phyloP scores from a whole-genome alignment of 257 asterid genomes.

The Rubia yunnanensis region DNA sequence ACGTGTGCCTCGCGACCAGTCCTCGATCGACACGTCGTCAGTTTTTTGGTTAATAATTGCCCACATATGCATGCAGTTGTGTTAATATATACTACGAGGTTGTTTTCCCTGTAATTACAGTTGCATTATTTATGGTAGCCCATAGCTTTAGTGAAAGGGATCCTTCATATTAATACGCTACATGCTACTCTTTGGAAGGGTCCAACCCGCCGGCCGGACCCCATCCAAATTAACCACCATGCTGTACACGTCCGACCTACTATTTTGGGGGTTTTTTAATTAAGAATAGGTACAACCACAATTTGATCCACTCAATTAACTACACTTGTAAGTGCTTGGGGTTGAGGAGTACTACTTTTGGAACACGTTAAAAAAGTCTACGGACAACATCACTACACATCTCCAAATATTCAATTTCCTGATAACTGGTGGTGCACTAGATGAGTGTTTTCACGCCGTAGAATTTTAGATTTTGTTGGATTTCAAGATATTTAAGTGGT shows the following conservation, averaged over 20 bases:
- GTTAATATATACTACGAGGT: not conserved
- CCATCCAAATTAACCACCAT: not conserved
- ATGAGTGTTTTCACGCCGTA: too few species aligned
- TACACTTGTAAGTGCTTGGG: not conserved
- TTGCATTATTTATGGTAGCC: not conserved
- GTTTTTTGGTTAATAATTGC: not conserved
- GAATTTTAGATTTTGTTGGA: too few species aligned
- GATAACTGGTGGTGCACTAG: too few species aligned
- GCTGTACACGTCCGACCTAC: not conserved
- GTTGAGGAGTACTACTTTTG: too few species aligned
- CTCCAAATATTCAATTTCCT: too few species aligned
- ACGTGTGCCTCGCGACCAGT: not conserved
- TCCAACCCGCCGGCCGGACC: not conserved
- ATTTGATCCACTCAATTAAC: not conserved
- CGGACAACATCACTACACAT: too few species aligned
- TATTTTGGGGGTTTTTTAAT: too few species aligned
- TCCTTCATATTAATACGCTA: not conserved
- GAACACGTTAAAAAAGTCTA: too few species aligned
- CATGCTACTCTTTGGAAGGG: not conserved
- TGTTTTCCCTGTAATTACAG: not conserved
- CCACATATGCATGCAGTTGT: not conserved
- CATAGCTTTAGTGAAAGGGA: not conserved
- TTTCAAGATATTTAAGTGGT: too few species aligned
- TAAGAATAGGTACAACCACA: not conserved
- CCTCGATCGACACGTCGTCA: not conserved